phyloP scores from a whole-genome alignment of 129 eudicot species.

The Lonicera japonica region DNA sequence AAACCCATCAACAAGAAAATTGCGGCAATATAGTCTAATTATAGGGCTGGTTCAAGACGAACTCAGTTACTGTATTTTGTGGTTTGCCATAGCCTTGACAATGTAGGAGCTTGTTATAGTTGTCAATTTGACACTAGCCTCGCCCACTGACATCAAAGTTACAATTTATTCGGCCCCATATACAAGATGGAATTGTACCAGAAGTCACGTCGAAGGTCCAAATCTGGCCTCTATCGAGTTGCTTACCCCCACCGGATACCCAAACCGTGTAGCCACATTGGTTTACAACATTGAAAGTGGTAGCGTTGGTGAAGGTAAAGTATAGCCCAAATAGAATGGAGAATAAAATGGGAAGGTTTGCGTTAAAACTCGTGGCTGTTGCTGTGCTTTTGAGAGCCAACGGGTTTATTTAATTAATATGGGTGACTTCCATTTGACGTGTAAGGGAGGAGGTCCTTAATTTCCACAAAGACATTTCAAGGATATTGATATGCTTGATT shows the following conservation, averaged over 20 bases:
- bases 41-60: constrained; percentile 33
- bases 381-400: neutral
- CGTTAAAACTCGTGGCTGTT: neutral
- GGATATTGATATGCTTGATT: neutral
- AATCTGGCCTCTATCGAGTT: constrained; percentile 24
- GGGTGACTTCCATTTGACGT: neutral
- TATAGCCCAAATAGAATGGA: constrained; percentile 6
- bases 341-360: constrained; percentile 4
- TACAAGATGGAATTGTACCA: constrained; percentile 35
- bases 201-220: constrained; percentile 32
- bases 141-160: constrained; percentile 33
- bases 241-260: constrained; percentile 36
- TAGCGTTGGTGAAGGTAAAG: constrained; percentile 19
- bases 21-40: constrained; percentile 39
- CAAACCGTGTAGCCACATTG: constrained; percentile 36
- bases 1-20: constrained; percentile 51
- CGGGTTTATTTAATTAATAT: constrained; percentile 21
- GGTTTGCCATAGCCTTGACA: constrained; percentile 36
- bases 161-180: constrained; percentile 44
- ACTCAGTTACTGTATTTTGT: constrained; percentile 47
- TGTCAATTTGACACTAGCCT: constrained; percentile 47
- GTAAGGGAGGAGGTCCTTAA: neutral
- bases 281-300: constrained; percentile 37
- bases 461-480: neutral
- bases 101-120: constrained; percentile 33